A percentile compares a stretch with the other conserved stretches of the same genome.
Conservation (phyloP, 2,329 filamentous ascomycete genomes). For the Domatiomyces catenatus region DNA sequence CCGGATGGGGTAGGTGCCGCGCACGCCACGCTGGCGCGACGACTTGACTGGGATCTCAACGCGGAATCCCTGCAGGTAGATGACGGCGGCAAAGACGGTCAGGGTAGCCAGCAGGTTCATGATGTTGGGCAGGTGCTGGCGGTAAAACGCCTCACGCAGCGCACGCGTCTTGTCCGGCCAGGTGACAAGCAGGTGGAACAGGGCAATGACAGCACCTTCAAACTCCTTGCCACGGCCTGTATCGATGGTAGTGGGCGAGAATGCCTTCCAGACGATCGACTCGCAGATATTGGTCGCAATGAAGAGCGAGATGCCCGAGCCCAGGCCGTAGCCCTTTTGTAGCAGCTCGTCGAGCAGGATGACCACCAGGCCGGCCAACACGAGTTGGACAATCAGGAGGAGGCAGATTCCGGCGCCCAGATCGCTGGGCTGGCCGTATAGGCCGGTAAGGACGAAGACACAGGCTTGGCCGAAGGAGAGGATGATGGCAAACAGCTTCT, state of each 20-base stretch:
- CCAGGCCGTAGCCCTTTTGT: slow-evolving; percentile 97
- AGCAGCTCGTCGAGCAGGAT: slow-evolving; percentile 97
- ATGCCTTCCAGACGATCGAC: slow-evolving; percentile 99
- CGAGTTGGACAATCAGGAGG: slow-evolving; percentile 92
- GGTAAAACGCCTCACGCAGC: slow-evolving; percentile 96
- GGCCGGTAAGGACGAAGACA: slow-evolving; percentile 94
- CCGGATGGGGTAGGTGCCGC: slow-evolving; percentile 93
- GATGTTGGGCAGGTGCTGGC: slow-evolving; percentile 98
- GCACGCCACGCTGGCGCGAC: slow-evolving; percentile 93
- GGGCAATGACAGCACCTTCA: slow-evolving; percentile 92
- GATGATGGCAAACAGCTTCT: slow-evolving; percentile 97
- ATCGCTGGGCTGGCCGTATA: slow-evolving; percentile 92
- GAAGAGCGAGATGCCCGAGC: slow-evolving; percentile 97
- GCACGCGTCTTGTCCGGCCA: slow-evolving; percentile 99
- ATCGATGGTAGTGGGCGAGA: slow-evolving; percentile 98
- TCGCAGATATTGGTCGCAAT: slow-evolving; percentile 99
- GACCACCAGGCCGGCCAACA: slow-evolving; percentile 94
- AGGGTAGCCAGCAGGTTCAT: slow-evolving; percentile 96
- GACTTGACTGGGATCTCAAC: slow-evolving; percentile 99
- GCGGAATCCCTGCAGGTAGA: slow-evolving; percentile 98
- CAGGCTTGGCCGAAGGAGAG: slow-evolving; percentile 94
- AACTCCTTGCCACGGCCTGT: slow-evolving; percentile 98
- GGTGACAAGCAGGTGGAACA: slow-evolving; percentile 94
- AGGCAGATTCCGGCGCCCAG: slow-evolving; percentile 97
- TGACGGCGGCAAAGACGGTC: slow-evolving; percentile 86